Evolutionary conservation across 2,329 filamentous ascomycete genomes (phyloP), one percentile per base, ranked within the genome.

Genomic region (Dothidotthia symphoricarpi): DNA sequence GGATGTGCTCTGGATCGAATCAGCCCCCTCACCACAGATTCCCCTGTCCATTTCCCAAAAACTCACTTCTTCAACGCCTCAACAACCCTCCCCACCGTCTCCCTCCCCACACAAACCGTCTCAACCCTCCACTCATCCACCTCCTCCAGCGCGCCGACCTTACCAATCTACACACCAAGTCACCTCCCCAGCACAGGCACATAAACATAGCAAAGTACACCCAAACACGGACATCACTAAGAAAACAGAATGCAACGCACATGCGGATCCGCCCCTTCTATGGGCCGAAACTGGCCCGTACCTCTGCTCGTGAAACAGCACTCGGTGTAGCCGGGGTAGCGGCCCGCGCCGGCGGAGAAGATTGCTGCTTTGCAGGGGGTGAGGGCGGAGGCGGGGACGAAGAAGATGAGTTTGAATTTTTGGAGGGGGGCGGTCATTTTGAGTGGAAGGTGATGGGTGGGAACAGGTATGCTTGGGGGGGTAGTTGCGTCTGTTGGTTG

Each of bases 241-340:
- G n/a, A n/a, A n/a, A n/a, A n/a, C n/a, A n/a, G n/a, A n/a, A n/a
- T n/a, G n/a, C n/a, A n/a, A 41, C 54, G 7, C 41, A 63, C 59
- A 53, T 80, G 67, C 3, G 83, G 83, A 31, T 81, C 82, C 1
- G 83, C 81, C 0, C 69, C 61, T 37, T 73, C 71, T 0, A 78
- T 80, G 0, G 83, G 82, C 0, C 78, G 75, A 61, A 86, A 88
- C 55, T 86, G 82, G 0, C 81, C 82, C 0, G 69, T 78, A 4
- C 83, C 84, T 3, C 64, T 46, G 0, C 68, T 63, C 3, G 59
- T 64, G 44, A 69, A 74, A 36, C 64, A 67, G 34, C 58, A 64
- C 51, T 74, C 69, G 1, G 64, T 71, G 48, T 75, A 75, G 11
- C 61, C 55, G 3, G 70, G 69, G 44, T 66, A 70, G 6, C 52